These are phyloP conservation scores for Ottelia alismoides DNA, from an alignment of 106 monocot species.

Conservation along the genomic window DNA sequence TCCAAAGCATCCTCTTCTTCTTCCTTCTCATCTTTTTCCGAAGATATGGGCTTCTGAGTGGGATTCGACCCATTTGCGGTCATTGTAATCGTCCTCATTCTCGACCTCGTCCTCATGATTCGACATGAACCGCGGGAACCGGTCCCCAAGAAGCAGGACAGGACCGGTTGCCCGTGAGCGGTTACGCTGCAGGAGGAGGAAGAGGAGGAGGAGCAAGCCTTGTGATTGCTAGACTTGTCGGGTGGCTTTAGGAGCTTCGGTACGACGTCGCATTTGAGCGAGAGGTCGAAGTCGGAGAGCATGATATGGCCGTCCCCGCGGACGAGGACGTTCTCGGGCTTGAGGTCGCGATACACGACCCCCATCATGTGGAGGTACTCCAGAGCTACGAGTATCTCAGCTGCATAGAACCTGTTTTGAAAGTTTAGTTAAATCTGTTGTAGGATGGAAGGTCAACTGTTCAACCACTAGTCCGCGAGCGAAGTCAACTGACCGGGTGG, in stretches of 20 bases:
- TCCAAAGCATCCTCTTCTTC: no score
- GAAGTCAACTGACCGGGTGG: no score
- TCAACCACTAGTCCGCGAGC: no score
- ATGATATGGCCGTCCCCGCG: constrained; percentile 89
- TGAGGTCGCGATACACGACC: constrained; percentile 74
- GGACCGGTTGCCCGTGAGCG: constrained; percentile 67
- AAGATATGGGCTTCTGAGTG: neutral
- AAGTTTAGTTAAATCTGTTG: no score
- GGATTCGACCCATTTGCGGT: no score
- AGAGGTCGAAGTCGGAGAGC: constrained; percentile 97
- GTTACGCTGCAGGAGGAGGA: no score
- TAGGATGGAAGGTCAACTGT: no score
- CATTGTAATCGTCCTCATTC: no score
- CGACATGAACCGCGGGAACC: no score
- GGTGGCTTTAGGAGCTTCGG: constrained; percentile 54
- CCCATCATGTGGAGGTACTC: constrained; percentile 99
- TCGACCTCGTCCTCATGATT: no score
- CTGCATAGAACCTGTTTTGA: constrained; percentile 75
- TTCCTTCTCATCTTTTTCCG: neutral
- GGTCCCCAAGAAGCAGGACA: constrained; percentile 81
- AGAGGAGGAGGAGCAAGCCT: no score
- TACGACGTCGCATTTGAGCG: constrained; percentile 69
- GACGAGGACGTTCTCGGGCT: constrained; percentile 94
- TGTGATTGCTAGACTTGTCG: no score
- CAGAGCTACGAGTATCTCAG: constrained; percentile 64